These are phyloP conservation scores for Fraxinus latifolia DNA, from an alignment of 305 asterid species.

Conservation along the genomic window DNA sequence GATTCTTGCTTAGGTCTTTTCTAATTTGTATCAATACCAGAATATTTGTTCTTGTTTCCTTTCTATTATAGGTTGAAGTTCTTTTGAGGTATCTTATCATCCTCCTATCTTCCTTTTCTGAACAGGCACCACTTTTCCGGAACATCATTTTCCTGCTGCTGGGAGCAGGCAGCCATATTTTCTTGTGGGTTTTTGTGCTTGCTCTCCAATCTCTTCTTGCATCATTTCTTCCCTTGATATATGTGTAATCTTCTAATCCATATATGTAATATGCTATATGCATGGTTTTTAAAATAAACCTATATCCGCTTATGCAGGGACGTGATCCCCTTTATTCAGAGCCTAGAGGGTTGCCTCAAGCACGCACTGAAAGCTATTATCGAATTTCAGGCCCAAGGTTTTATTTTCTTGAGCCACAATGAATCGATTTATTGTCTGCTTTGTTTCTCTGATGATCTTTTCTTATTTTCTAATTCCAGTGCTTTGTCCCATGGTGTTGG, in stretches of 20 bases:
- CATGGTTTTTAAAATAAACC: neutral
- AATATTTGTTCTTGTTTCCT: neutral
- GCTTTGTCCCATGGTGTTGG: conserved; percentile 24
- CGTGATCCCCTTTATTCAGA: conserved; percentile 34
- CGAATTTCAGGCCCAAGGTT: conserved; percentile 47
- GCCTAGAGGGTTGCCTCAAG: conserved; percentile 36
- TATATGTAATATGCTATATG: neutral
- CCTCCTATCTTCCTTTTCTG: conserved; percentile 9
- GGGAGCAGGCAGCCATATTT: conserved; percentile 43
- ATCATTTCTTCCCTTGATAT: neutral
- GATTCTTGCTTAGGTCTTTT: neutral
- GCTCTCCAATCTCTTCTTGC: neutral
- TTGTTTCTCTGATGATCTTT: conserved; percentile 9
- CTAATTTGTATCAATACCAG: conserved; percentile 6
- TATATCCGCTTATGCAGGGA: conserved; percentile 39
- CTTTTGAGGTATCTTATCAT: conserved; percentile 21
- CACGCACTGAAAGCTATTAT: conserved; percentile 36
- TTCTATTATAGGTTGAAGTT: neutral
- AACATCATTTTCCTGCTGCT: conserved; percentile 22
- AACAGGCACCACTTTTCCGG: conserved; percentile 29
- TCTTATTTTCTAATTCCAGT: conserved; percentile 30
- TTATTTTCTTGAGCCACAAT: conserved; percentile 12
- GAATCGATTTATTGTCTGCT: conserved; percentile 2
- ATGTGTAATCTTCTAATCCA: neutral
- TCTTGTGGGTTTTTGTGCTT: conserved; percentile 27